These are phyloP conservation scores for Athelia sp. DNA, from an alignment of 1,284 basidiomycete genomes.

Conservation along the genomic window DNA sequence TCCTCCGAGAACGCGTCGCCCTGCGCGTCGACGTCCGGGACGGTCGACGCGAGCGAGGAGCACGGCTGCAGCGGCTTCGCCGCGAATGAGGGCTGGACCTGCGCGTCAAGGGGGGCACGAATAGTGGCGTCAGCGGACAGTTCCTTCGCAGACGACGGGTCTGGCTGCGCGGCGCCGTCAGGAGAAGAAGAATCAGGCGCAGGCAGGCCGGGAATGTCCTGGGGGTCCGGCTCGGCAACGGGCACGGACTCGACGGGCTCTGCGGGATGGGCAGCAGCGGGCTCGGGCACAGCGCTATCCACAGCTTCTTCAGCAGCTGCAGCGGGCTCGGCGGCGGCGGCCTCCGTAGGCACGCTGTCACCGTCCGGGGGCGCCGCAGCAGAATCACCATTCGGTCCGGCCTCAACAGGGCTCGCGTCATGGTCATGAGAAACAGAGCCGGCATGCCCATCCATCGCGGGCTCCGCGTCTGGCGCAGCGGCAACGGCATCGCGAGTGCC, in stretches of 20 bases:
- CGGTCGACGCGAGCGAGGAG: conserved; percentile 42
- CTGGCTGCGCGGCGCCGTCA: conserved; percentile 4
- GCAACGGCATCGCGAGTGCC: conserved; percentile 44
- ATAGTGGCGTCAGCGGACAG: conserved; percentile 37
- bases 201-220: neutral
- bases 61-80: conserved; percentile 30
- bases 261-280: conserved; percentile 29
- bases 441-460: conserved; percentile 29
- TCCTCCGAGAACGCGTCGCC: conserved; percentile 21
- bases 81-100: conserved; percentile 22
- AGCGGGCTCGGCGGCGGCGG: conserved; percentile 7
- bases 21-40: conserved; percentile 39
- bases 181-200: neutral
- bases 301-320: neutral
- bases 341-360: too few species aligned
- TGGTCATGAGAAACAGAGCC: conserved; percentile 18
- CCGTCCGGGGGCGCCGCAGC: conserved; percentile 13
- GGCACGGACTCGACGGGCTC: conserved; percentile 24
- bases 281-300: conserved; percentile 21
- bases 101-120: conserved; percentile 32
- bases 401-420: conserved; percentile 13
- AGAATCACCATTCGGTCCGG: conserved; percentile 20
- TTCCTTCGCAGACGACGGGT: conserved; percentile 22
- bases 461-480: conserved; percentile 29
- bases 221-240: conserved; percentile 24